Conservation (phyloP, 2,329 filamentous ascomycete genomes). For the Venturia pyrina region DNA sequence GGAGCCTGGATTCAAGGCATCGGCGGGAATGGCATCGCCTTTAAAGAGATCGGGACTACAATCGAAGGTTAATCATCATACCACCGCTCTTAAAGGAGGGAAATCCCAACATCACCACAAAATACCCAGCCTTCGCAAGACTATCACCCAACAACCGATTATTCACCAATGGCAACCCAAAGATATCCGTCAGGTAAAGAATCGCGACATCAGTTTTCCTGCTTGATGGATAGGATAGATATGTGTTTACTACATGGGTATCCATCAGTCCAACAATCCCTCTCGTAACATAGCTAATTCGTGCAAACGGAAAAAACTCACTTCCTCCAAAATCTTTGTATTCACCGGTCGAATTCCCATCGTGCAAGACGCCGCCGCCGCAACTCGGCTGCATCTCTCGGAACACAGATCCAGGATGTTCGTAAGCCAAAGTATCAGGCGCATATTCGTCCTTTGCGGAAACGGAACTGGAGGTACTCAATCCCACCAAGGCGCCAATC, state of each 20-base stretch:
- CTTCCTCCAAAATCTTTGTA: background rate
- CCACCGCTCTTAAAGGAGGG: background rate
- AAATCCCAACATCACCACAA: conserved; percentile 25
- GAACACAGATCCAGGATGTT: background rate
- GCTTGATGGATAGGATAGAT: background rate
- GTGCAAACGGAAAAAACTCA: background rate
- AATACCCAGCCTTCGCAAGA: conserved; percentile 22
- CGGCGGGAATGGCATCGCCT: conserved; percentile 17
- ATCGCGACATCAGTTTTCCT: conserved; percentile 16
- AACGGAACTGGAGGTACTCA: background rate
- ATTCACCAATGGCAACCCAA: conserved; percentile 21
- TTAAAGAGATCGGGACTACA: conserved; percentile 19
- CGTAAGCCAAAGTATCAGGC: background rate
- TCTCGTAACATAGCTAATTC: too few species aligned
- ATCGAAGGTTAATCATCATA: conserved; percentile 15
- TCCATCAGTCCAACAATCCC: background rate
- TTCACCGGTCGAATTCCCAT: background rate
- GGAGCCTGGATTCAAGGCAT: background rate
- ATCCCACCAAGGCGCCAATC: background rate
- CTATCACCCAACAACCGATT: conserved; percentile 21
- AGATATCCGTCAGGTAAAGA: conserved; percentile 26
- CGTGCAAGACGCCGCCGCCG: background rate
- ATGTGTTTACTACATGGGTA: background rate
- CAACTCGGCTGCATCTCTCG: background rate
- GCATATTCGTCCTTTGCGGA: background rate